Base-by-base conservation (phyloP, 768 basidiomycete genomes). In the Agrocybe praecox region DNA sequence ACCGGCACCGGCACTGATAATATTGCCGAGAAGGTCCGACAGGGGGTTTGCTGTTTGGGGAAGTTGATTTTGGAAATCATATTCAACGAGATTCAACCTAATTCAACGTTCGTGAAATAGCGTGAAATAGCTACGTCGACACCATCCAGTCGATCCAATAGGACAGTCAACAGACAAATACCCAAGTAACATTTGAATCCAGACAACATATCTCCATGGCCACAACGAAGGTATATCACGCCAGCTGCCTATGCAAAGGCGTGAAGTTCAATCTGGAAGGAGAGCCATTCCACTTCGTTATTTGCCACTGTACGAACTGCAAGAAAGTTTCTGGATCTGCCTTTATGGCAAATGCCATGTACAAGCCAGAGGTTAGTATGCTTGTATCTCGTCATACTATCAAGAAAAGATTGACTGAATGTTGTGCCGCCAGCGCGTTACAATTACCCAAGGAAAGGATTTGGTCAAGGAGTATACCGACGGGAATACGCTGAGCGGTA, bases 241-340 rank as follows among this genome's bases (percentile, higher is more conserved):
- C 62, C 29, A 62, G 56, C 32, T 75, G 74, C 47, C 62, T 74
- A 4, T 75, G 74, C 55, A 64, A 62, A 23, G 47, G 48, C 8
- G 62, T 72, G n/a, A 61, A 61, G 23, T 70, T 67, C 48, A 63
- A 64, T 22, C 49, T 71, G 34, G 45, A 43, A 14, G 70, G 67
- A 15, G 68, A 73, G 36, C 74, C 72, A 10, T 65, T 71, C 50
- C 62, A 66, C 36, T 74, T 65, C 55, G 53, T 63, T 5, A 57
- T 74, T 6, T 75, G 72, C 49, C 71, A 74, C 53, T 74, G 74
- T 54, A 26, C 21, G 23, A 72, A 75, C 48, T 75, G 74, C 63
- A 70, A 71, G 63, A 65, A 69, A 46, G 44, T 56, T 6, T 62
- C 65, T 12, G 74, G 73, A 24, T 68, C 68, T 23, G 71, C 67